A percentile compares a stretch with the other conserved stretches of the same genome.
These are phyloP conservation scores for Paramecium primaurelia DNA, from an alignment of 73 alveolate genomes.

Conservation along the genomic window DNA sequence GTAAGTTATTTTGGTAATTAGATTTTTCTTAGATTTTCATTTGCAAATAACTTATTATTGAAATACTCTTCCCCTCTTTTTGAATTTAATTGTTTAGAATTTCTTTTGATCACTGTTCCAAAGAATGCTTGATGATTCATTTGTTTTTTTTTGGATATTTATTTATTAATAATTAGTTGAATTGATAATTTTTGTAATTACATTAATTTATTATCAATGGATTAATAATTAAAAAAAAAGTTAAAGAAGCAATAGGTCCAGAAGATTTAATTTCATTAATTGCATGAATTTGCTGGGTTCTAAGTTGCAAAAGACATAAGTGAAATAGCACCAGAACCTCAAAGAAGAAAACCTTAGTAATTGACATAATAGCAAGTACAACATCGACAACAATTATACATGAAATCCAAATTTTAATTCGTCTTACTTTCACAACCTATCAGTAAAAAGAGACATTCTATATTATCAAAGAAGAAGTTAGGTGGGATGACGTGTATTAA, in stretches of 20 bases:
- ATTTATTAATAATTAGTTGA: neutral
- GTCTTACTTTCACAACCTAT: neutral
- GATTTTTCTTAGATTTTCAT: neutral
- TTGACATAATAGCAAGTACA: neutral
- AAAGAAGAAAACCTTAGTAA: neutral
- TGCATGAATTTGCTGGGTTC: neutral
- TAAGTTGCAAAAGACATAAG: neutral
- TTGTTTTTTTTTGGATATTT: neutral
- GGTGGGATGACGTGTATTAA: slow-evolving; percentile 31
- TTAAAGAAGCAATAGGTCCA: neutral
- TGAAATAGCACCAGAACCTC: neutral
- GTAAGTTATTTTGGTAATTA: neutral
- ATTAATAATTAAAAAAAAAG: neutral
- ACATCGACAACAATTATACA: neutral
- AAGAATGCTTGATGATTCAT: neutral
- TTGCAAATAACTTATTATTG: neutral
- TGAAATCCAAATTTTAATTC: slow-evolving; percentile 15
- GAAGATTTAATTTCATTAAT: neutral
- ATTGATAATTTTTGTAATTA: neutral
- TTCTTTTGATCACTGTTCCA: neutral
- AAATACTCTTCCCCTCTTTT: neutral
- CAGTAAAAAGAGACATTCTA: neutral
- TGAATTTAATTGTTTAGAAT: neutral
- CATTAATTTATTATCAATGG: neutral
- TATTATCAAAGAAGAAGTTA: slow-evolving; percentile 4